Percentiles rank a stretch among this genome's conserved stretches.
Conservation (phyloP, 768 basidiomycete genomes). For the Termitomyces sp. region DNA sequence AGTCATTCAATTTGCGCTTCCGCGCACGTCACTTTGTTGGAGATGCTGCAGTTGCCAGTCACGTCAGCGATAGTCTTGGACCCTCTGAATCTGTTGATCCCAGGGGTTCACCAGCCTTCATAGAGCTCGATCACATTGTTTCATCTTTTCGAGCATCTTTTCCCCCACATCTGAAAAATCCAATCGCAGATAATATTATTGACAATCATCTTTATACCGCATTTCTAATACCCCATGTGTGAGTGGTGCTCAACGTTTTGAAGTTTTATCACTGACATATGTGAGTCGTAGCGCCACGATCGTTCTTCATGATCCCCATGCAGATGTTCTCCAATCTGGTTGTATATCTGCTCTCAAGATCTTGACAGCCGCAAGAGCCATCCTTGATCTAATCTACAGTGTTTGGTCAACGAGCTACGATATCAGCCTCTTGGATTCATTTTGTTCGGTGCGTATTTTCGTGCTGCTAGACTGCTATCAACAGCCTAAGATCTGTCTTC, state of each 20-base stretch:
- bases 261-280: conserved; percentile 2
- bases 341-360: conserved; percentile 72
- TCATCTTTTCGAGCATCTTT: conserved; percentile 56
- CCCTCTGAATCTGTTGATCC: conserved; percentile 51
- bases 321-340: conserved; percentile 50
- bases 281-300: conserved; percentile 51
- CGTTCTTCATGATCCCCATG: conserved; percentile 75
- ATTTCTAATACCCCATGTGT: conserved; percentile 42
- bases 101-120: conserved; percentile 58
- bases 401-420: conserved; percentile 73
- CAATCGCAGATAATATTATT: conserved; percentile 51
- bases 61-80: conserved; percentile 33
- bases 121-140: conserved; percentile 58
- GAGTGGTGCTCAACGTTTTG: conserved; percentile 10
- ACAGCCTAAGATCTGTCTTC: background rate
- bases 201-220: conserved; percentile 57
- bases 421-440: conserved; percentile 65
- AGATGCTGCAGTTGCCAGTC: conserved; percentile 43
- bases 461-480: background rate
- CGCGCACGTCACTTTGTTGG: conserved; percentile 57
- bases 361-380: conserved; percentile 59
- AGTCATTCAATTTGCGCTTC: conserved; percentile 67
- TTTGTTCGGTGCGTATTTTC: conserved; percentile 49
- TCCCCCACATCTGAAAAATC: conserved; percentile 51
- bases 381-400: conserved; percentile 63